Conservation (phyloP, 1,139 yeast genomes). For the Pichia sp. region DNA sequence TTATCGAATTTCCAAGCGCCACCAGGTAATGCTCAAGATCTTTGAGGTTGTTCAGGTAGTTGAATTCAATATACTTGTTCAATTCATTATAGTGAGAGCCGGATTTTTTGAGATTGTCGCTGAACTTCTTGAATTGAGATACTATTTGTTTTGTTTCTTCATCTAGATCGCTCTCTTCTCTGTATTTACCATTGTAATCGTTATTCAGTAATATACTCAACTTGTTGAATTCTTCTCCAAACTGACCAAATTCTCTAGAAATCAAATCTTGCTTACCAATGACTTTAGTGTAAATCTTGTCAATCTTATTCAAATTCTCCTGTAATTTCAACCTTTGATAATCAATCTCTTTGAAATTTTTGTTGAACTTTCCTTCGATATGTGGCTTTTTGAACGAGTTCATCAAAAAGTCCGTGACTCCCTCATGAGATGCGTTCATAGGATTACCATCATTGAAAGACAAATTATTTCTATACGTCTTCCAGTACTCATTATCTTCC, state of each 20-base stretch:
- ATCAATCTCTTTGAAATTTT: conserved; percentile 77
- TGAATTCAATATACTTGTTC: conserved; percentile 66
- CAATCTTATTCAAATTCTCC: conserved; percentile 73
- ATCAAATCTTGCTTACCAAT: conserved; percentile 69
- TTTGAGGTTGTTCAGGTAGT: conserved; percentile 73
- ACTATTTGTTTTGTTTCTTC: conserved; percentile 26
- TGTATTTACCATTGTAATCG: conserved; percentile 25
- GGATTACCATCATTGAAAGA: conserved; percentile 11
- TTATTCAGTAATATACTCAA: conserved; percentile 45
- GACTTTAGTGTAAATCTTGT: conserved; percentile 67
- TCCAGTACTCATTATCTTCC: conserved; percentile 73
- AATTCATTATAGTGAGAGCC: conserved; percentile 40
- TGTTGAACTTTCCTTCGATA: conserved; percentile 62
- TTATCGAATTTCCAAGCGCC: conserved; percentile 68
- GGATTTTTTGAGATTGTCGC: conserved; percentile 43
- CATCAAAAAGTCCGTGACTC: conserved; percentile 79
- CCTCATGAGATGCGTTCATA: conserved; percentile 35
- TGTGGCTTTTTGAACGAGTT: conserved; percentile 72
- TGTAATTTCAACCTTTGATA: conserved; percentile 78
- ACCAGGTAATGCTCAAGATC: conserved; percentile 84
- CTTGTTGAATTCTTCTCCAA: conserved; percentile 63
- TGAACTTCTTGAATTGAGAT: conserved; percentile 44
- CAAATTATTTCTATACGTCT: conserved; percentile 61
- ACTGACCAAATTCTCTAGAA: conserved; percentile 63
- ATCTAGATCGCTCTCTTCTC: conserved; percentile 14